Evolutionary conservation across 2,329 filamentous ascomycete genomes (phyloP), one percentile per base, ranked within the genome.

Genomic region (Westerdykella aurantiaca): DNA sequence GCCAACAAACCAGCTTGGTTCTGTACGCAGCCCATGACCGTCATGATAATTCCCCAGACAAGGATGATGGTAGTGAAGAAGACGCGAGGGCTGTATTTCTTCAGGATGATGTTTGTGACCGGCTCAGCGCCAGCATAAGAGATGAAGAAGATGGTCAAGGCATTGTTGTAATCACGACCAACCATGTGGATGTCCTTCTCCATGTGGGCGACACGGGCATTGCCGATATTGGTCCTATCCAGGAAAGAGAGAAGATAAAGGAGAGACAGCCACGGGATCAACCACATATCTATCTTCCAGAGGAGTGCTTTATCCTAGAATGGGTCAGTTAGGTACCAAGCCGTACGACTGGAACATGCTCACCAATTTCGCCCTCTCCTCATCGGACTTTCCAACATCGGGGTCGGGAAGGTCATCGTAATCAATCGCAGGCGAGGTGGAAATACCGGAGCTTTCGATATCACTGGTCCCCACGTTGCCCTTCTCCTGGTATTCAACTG

Each of bases 61-160:
- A 67, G 48, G 37, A 80, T 81, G 11, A 82, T 69, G 0, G 71
- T 44, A 5, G 63, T 64, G 50, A 67, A 65, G 50, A 65, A 67
- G 43, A 64, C 56, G 39, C 62, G 60, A 0, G 79, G 79, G 0
- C 76, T 80, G 2, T 78, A 81, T 2, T 72, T 69, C 57, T 82
- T 83, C 31, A 83, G 72, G 13, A 81, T 65, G 46, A 82, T 78
- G 52, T 82, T 83, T 56, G 78, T 82, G 0, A 80, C 77, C 3
- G 64, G 70, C 54, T 74, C 72, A 37, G 72, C 67, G 17, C 69
- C 58, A n/a, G 71, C 69, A 48, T 75, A 75, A 1, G 69, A 70
- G 47, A 74, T 69, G 60, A 86, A 86, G 63, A 84, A 86, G 2
- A 86, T 65, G 1, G 81, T 85, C 40, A 86, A 57, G 1, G 81